Conservation (phyloP, 495 filamentous ascomycete species). For the Pyrenula massariospora region DNA sequence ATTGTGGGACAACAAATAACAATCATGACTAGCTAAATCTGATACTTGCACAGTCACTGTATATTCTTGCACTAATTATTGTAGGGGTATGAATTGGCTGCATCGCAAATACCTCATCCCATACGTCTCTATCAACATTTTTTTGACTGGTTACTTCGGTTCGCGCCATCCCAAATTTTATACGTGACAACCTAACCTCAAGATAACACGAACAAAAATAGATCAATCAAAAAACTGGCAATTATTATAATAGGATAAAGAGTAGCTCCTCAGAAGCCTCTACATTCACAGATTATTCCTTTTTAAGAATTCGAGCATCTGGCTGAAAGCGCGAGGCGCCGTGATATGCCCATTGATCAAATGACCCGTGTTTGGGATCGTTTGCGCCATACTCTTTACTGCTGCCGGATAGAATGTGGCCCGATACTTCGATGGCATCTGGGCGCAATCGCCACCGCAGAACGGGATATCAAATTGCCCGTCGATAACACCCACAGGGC, state of each 20-base stretch:
- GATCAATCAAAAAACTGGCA: too few relatives aligned
- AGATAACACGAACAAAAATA: too few relatives aligned
- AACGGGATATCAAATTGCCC: not conserved
- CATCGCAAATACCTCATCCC: not conserved
- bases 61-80: not conserved
- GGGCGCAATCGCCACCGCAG: not conserved
- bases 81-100: not conserved
- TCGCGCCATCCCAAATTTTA: too few relatives aligned
- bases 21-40: not conserved
- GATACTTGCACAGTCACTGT: not conserved
- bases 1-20: not conserved
- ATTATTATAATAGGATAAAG: too few relatives aligned
- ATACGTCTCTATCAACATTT: too few relatives aligned
- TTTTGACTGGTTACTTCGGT: too few relatives aligned
- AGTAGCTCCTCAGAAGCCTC: not conserved
- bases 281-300: not conserved
- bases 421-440: not conserved
- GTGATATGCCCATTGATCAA: not conserved
- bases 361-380: not conserved
- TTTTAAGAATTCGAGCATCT: not conserved
- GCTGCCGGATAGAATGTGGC: not conserved
- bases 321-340: not conserved
- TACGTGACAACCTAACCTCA: too few relatives aligned
- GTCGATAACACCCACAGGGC: conserved; percentile 1
- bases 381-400: not conserved